phyloP scores from a whole-genome alignment of 176 grass and related monocot genomes.

The Saccharum spontaneum region DNA sequence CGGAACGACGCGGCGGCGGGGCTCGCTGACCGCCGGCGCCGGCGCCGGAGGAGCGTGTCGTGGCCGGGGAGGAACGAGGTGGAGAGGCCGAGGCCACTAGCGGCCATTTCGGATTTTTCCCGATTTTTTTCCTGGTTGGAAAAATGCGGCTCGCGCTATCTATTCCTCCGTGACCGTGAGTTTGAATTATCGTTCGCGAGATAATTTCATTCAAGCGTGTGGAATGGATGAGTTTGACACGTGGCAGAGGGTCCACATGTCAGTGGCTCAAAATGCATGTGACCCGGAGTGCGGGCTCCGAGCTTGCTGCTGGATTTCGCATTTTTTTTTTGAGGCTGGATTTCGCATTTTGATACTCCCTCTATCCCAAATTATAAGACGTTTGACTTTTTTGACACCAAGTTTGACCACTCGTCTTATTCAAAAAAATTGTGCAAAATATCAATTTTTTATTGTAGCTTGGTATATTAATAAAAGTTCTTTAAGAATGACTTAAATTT shows the following conservation, averaged over 20 bases:
- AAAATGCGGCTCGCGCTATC: conserved; percentile 31
- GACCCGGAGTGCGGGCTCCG: not conserved
- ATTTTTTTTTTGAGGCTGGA: not conserved
- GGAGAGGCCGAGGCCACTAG: conserved; percentile 54
- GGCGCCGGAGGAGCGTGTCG: conserved; percentile 39
- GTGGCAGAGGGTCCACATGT: not conserved
- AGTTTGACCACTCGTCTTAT: no score
- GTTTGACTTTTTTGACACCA: no score
- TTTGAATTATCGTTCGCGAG: not conserved
- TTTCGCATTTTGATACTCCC: not conserved
- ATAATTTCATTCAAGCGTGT: conserved; percentile 25
- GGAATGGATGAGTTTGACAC: conserved; percentile 8
- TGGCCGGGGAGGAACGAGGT: conserved; percentile 68
- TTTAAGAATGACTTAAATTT: no score
- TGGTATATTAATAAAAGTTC: no score
- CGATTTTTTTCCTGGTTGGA: not conserved
- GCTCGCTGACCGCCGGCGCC: not conserved
- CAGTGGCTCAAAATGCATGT: not conserved
- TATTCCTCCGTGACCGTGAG: not conserved
- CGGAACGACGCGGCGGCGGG: conserved; percentile 30
- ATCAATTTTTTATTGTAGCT: no score
- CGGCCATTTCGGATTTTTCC: conserved; percentile 40
- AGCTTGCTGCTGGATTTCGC: not conserved
- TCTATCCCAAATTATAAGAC: no score
- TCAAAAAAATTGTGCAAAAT: no score